Evolutionary conservation across 352 stramenopile genomes (phyloP), one percentile per base, ranked within the genome.

Genomic region (Phytopythium montanum): DNA sequence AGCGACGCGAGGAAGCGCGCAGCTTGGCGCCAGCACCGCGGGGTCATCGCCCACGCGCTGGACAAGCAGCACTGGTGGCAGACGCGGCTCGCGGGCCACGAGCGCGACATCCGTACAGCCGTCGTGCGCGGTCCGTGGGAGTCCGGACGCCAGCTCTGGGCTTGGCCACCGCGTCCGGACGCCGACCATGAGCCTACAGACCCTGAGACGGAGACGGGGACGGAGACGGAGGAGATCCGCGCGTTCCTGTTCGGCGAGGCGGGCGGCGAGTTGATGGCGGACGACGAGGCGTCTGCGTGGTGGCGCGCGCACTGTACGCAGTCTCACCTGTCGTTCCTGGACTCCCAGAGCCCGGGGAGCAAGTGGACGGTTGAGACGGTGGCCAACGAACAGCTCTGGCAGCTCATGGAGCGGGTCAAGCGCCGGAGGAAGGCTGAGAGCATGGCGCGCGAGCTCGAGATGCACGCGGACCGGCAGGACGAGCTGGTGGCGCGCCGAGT

Each of bases 261-360:
- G 2, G 45, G 51, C 19, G n/a, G 60, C 14, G 50, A 50, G 7
- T 42, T 50, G 10, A 16, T 85, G 39, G 39, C 54, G 19, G 75
- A 84, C 26, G 48, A 58, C 14, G 63, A 71, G 13, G 80, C 73
- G 41, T 89, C 76, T 4, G 54, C 62, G 52, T 89, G 79, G 79
- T 90, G 80, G 80, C 59, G 62, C 59, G 77, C 80, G 2, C 77
- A 90, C 54, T 84, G 75, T 33, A 74, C 67, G 54, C 75, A 84
- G 52, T 72, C 72, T 7, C 74, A 80, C 26, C 61, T 83, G 64
- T 12, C 41, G 18, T 5, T 59, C 18, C 5, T 26, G 25, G 36
- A 53, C 28, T 23, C 34, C 14, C 8, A 23, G 25, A 18, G 13
- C 16, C 12, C 46, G 25, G 49, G 56, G 34, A 49, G 34, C 19